Evolutionary conservation across 1,284 basidiomycete species (phyloP).

Genomic region (Coniferiporia weirii): DNA sequence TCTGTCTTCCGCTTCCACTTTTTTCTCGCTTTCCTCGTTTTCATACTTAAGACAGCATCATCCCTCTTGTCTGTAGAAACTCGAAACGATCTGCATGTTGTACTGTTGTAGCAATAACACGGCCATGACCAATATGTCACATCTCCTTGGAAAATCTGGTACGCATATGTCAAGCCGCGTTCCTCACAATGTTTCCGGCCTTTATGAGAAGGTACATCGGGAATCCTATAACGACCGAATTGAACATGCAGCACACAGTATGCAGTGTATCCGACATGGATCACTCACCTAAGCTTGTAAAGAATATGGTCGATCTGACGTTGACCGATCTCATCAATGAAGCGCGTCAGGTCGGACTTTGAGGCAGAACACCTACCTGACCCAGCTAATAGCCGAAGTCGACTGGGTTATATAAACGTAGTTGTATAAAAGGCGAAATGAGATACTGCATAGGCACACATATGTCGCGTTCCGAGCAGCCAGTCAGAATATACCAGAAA

Average conservation of each 20-base stretch:
- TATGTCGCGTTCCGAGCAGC: too few species aligned
- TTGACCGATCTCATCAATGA: not conserved
- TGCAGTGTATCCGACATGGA: not conserved
- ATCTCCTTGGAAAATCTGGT: too few species aligned
- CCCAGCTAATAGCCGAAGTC: slow-evolving; percentile 10
- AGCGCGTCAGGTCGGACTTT: not conserved
- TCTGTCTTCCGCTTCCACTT: not conserved
- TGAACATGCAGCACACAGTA: not conserved
- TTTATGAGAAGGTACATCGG: slow-evolving; percentile 20
- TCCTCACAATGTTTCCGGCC: slow-evolving; percentile 19
- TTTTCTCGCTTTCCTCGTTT: not conserved
- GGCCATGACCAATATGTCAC: too few species aligned
- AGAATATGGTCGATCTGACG: not conserved
- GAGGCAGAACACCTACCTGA: slow-evolving; percentile 12
- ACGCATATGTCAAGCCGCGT: not conserved
- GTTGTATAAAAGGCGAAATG: slow-evolving; percentile 19
- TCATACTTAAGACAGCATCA: not conserved
- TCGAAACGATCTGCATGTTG: not conserved
- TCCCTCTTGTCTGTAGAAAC: not conserved
- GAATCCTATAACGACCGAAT: slow-evolving; percentile 12
- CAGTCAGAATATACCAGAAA: too few species aligned
- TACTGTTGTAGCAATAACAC: not conserved
- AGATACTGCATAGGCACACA: slow-evolving; percentile 7
- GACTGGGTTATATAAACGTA: slow-evolving; percentile 23
- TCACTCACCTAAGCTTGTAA: slow-evolving; percentile 15